Evolutionary conservation across 148 eudicot species (phyloP), one percentile per base, ranked within the genome.

Genomic region (Dysphania ambrosioides): DNA sequence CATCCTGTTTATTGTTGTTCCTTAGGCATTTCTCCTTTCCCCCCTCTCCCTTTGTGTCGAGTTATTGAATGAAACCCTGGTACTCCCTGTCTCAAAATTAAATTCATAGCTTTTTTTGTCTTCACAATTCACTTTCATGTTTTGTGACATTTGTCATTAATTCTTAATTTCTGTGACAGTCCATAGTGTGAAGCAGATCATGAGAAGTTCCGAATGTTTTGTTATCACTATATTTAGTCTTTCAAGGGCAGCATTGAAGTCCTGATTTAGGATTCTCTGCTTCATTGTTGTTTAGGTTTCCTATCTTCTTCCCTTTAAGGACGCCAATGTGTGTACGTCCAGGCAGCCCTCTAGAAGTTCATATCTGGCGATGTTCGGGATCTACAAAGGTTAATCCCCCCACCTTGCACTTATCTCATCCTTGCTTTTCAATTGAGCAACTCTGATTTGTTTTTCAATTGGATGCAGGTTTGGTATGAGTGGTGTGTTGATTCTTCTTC

Each of bases 281-380:
- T 78, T 61, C 44, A 51, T 44, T 27, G 49, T 66, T 75, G 34
- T 40, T 42, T 83, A 95, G 98, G 99, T 95, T 95, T 82, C 97
- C 99, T 4, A 90, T 91, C 81, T 95, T 86, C 81, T 88, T 95
- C 71, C 96, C 99, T 6, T 79, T 95, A 79, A 84, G 92, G 79
- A 82, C 84, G 31, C 99, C 99, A 16, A 76, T 95, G 15, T 88
- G 79, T 36, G 77, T 89, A 32, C 78, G 71, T 56, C 88, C 94
- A 0, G 94, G 94, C 55, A 67, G 70, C 38, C 88, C 92, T 70
- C 63, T 95, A 59, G 97, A 89, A 66, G 76, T 90, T 71, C 88
- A 92, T 79, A 76, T 95, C 57, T 95, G 99, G 99, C 87, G 99
- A 30, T 90, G 97, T 77, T 90, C 92, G 80, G 93, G 90, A 76